Conservation (phyloP, 306 rosid species). For the Chamaecrista fasciculata region DNA sequence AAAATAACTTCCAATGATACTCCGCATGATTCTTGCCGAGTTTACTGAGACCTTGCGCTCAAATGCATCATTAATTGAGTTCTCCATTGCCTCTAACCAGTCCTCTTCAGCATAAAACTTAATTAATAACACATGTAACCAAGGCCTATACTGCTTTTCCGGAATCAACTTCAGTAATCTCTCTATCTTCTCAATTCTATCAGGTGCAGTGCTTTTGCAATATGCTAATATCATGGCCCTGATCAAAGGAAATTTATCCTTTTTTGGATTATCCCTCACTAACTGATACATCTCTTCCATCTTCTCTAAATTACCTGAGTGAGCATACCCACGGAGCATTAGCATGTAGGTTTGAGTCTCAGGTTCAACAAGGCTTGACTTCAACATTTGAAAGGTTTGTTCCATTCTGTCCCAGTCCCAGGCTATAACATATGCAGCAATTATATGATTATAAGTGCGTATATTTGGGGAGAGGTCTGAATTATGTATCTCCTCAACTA, state of each 20-base stretch:
- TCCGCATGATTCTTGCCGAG: slow-evolving; percentile 36
- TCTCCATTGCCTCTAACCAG: slow-evolving; percentile 67
- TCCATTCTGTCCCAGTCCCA: slow-evolving; percentile 90
- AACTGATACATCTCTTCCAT: slow-evolving; percentile 68
- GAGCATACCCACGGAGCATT: slow-evolving; percentile 84
- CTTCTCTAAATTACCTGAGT: slow-evolving; percentile 58
- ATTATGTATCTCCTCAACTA: slow-evolving; percentile 46
- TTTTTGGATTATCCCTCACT: slow-evolving; percentile 43
- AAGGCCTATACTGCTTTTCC: slow-evolving; percentile 57
- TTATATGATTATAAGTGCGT: slow-evolving; percentile 61
- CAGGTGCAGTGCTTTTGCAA: slow-evolving; percentile 53
- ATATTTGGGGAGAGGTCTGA: slow-evolving; percentile 37
- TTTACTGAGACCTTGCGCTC: slow-evolving; percentile 41
- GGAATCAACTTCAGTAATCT: slow-evolving; percentile 57
- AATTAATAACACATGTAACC: slow-evolving; percentile 75
- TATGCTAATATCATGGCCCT: slow-evolving; percentile 83
- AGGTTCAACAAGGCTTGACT: slow-evolving; percentile 48
- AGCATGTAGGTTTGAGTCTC: slow-evolving; percentile 44
- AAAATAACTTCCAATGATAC: slow-evolving; percentile 59
- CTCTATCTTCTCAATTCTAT: slow-evolving; percentile 55
- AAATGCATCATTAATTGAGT: slow-evolving; percentile 68
- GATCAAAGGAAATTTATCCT: slow-evolving; percentile 41
- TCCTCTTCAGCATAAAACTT: slow-evolving; percentile 63
- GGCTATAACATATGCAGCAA: slow-evolving; percentile 69
- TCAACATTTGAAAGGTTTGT: slow-evolving; percentile 49